Conservation (phyloP, 805 yeast species). For the Wickerhamomyces chaumierensis region DNA sequence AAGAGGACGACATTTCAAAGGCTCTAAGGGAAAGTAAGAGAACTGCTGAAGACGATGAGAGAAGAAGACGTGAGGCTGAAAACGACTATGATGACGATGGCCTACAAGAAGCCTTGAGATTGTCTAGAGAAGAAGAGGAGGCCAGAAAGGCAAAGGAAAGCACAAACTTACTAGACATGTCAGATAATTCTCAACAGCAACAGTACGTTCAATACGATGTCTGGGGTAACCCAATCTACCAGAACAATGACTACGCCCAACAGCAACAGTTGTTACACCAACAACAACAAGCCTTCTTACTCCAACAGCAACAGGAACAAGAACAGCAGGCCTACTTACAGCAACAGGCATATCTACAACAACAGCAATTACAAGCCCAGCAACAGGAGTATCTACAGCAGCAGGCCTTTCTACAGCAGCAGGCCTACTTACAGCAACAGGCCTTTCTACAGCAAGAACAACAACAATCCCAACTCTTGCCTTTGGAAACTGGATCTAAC, state of each 20-base stretch:
- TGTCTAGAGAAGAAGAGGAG: conserved; percentile 71
- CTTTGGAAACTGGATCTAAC: conserved; percentile 60
- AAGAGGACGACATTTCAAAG: conserved; percentile 65
- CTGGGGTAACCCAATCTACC: conserved; percentile 21
- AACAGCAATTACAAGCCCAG: conserved; percentile 22
- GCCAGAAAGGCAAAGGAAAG: conserved; percentile 35
- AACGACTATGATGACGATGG: conserved; percentile 36
- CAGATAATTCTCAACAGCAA: conserved; percentile 27
- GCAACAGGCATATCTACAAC: conserved; percentile 16
- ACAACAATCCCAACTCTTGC: conserved; percentile 29
- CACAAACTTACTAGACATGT: conserved; percentile 39
- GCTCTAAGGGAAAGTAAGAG: conserved; percentile 72
- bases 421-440: conserved; percentile 27
- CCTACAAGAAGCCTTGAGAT: conserved; percentile 54
- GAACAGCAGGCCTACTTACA: conserved; percentile 24
- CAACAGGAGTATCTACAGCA: conserved; percentile 23
- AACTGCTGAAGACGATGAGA: conserved; percentile 79
- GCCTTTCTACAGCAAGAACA: conserved; percentile 22
- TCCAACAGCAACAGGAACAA: conserved; percentile 14
- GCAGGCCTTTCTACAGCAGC: conserved; percentile 18
- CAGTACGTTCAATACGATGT: conserved; percentile 17
- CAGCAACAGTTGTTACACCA: conserved; percentile 10
- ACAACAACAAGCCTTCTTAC: conserved; percentile 11
- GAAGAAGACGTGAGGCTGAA: conserved; percentile 36
- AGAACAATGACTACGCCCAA: conserved; percentile 10